These are phyloP conservation scores for Kodamaea kakaduensis DNA, from an alignment of 805 yeast species.

Conservation along the genomic window DNA sequence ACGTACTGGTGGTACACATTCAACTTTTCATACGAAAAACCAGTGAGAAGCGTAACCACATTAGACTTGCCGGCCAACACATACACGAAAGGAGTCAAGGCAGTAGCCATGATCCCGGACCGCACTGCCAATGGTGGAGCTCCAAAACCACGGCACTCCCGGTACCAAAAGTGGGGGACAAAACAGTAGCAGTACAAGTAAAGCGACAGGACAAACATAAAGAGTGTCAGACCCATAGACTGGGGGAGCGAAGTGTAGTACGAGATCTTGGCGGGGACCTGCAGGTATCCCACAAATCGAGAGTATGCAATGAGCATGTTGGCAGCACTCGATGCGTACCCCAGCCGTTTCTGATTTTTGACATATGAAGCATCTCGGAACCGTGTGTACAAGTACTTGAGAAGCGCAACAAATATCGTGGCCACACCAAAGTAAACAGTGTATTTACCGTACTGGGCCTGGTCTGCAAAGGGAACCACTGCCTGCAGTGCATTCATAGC, in stretches of 20 bases:
- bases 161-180: slow-evolving; percentile 48
- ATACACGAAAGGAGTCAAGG: slow-evolving; percentile 48
- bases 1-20: slow-evolving; percentile 50
- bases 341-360: slow-evolving; percentile 7
- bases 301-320: slow-evolving; percentile 31
- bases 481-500: slow-evolving; percentile 26
- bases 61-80: slow-evolving; percentile 52
- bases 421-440: slow-evolving; percentile 40
- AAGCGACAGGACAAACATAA: slow-evolving; percentile 28
- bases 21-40: slow-evolving; percentile 52
- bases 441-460: slow-evolving; percentile 32
- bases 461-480: slow-evolving; percentile 24
- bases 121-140: slow-evolving; percentile 56
- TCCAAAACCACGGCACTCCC: slow-evolving; percentile 53
- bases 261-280: slow-evolving; percentile 21
- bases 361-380: slow-evolving; percentile 21
- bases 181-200: slow-evolving; percentile 36
- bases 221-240: slow-evolving; percentile 37
- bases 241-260: slow-evolving; percentile 30
- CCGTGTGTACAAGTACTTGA: slow-evolving; percentile 31
- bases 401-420: slow-evolving; percentile 26
- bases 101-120: slow-evolving; percentile 48
- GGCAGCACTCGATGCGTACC: slow-evolving; percentile 16
- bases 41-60: slow-evolving; percentile 45
- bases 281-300: slow-evolving; percentile 33